A percentile compares a stretch with the other conserved stretches of the same genome.
Evolutionary conservation across 805 yeast species (phyloP).

Genomic region (Scheffersomyces coipomensis): DNA sequence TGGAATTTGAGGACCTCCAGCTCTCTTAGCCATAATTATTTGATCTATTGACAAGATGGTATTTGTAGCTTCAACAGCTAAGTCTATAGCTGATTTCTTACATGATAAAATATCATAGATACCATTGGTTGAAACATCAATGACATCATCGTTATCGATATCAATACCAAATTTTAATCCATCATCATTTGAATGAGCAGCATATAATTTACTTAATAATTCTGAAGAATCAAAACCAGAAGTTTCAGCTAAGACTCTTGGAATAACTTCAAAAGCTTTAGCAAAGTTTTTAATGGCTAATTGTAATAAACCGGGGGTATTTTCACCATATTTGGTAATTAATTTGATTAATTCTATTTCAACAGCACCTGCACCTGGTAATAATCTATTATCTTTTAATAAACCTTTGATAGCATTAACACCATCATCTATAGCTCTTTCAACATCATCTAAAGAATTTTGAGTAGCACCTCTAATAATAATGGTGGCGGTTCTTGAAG

Average conservation of each 20-base stretch:
- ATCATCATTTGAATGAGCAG: conserved; percentile 68
- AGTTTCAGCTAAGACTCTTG: conserved; percentile 90
- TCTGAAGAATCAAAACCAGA: conserved; percentile 91
- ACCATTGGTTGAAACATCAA: conserved; percentile 67
- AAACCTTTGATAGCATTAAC: conserved; percentile 89
- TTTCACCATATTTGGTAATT: conserved; percentile 84
- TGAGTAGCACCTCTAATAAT: conserved; percentile 96
- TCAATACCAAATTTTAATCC: conserved; percentile 65
- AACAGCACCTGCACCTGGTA: conserved; percentile 96
- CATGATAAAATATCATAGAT: conserved; percentile 79
- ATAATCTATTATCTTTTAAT: conserved; percentile 70
- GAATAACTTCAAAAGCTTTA: conserved; percentile 90
- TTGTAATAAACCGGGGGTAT: conserved; percentile 89
- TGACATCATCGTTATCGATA: conserved; percentile 64
- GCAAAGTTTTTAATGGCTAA: conserved; percentile 94
- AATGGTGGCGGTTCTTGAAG: conserved; percentile 80
- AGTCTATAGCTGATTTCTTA: conserved; percentile 82
- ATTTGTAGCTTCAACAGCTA: conserved; percentile 93
- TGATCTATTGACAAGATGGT: conserved; percentile 93
- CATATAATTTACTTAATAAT: conserved; percentile 83
- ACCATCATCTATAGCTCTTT: conserved; percentile 97
- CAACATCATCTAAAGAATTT: conserved; percentile 88
- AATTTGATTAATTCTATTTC: conserved; percentile 85
- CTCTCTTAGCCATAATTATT: conserved; percentile 97
- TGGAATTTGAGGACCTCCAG: conserved; percentile 96